phyloP scores from a whole-genome alignment of 139 green algal species.

The Closterium sp. region DNA sequence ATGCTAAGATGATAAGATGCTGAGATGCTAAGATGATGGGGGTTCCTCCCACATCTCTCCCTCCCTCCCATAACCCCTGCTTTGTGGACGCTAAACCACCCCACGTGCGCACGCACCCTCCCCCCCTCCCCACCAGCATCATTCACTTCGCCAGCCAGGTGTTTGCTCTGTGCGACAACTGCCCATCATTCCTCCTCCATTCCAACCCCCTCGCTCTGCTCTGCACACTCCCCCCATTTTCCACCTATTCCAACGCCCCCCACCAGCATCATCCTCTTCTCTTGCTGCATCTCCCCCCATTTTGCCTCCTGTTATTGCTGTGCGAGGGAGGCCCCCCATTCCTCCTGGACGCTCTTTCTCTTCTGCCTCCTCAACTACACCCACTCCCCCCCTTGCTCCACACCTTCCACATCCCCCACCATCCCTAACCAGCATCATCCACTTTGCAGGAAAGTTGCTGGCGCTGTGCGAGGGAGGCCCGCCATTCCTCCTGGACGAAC shows the following conservation, averaged over 20 bases:
- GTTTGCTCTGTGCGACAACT: no score
- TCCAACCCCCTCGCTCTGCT: background rate
- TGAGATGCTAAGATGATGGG: no score
- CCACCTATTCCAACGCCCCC: no score
- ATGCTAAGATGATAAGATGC: no score
- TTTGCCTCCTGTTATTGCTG: conserved; percentile 32
- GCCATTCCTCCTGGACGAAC: conserved; percentile 37
- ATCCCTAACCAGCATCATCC: background rate
- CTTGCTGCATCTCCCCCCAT: no score
- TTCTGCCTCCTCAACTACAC: background rate
- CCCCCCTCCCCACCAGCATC: background rate
- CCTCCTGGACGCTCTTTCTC: background rate
- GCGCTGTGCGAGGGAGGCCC: conserved; percentile 44
- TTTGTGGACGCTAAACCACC: no score
- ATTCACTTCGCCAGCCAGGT: background rate
- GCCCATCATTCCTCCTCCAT: no score
- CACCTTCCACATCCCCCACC: background rate
- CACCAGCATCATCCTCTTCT: no score
- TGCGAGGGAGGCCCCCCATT: conserved; percentile 31
- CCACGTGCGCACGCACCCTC: no score
- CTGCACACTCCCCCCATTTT: background rate
- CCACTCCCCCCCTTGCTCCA: background rate
- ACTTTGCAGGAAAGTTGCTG: conserved; percentile 12
- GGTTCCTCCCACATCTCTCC: background rate
- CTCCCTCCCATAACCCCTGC: no score